Evolutionary conservation across 805 yeast genomes (phyloP).

Genomic region (Jamesozyma lodderae): DNA sequence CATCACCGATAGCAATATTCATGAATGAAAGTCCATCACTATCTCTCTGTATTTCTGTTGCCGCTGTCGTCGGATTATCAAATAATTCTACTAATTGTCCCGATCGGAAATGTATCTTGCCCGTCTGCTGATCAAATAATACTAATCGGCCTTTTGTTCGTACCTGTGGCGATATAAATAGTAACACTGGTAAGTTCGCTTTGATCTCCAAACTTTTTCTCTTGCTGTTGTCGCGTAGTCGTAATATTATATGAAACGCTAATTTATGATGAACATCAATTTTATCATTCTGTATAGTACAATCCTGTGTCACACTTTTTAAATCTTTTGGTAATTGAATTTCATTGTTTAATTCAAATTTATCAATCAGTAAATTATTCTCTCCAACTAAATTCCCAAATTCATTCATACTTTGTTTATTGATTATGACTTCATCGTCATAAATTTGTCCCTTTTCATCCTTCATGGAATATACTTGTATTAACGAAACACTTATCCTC

Average conservation of each 20-base stretch:
- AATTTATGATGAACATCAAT: slow-evolving; percentile 79
- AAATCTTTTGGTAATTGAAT: slow-evolving; percentile 63
- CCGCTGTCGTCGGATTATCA: slow-evolving; percentile 1
- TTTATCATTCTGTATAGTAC: slow-evolving; percentile 50
- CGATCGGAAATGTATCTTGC: slow-evolving; percentile 35
- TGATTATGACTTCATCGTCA: slow-evolving; percentile 51
- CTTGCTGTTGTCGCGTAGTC: neutral
- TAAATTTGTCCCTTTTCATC: slow-evolving; percentile 48
- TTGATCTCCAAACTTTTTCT: slow-evolving; percentile 73
- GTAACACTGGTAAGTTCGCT: slow-evolving; percentile 70
- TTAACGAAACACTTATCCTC: slow-evolving; percentile 51
- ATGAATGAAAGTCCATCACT: too few species aligned
- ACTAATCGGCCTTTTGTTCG: slow-evolving; percentile 40
- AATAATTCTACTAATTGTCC: slow-evolving; percentile 30
- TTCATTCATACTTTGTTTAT: slow-evolving; percentile 40
- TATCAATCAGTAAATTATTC: slow-evolving; percentile 34
- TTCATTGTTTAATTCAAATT: slow-evolving; percentile 54
- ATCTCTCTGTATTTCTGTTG: too few species aligned
- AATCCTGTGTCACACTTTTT: slow-evolving; percentile 72
- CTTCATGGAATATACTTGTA: slow-evolving; percentile 54
- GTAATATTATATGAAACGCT: slow-evolving; percentile 62
- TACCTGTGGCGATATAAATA: slow-evolving; percentile 69
- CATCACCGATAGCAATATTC: too few species aligned
- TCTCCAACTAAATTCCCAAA: slow-evolving; percentile 36
- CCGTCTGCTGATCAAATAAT: slow-evolving; percentile 30